Evolutionary conservation across 805 yeast genomes (phyloP).

Genomic region (Wickerhamomyces pijperi): DNA sequence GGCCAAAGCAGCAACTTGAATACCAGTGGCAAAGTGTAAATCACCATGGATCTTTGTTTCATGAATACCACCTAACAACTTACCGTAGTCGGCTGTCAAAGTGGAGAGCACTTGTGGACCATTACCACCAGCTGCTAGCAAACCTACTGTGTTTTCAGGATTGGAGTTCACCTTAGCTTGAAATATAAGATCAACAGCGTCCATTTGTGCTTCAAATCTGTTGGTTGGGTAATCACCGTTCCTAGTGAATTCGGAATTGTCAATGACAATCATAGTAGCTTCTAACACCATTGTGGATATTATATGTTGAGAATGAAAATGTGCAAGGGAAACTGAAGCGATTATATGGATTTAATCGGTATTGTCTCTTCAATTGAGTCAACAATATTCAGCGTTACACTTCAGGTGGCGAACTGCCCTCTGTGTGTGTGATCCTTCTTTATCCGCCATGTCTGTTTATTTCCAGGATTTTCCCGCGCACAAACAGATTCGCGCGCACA

Average conservation of each 20-base stretch:
- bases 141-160: slow-evolving; percentile 91
- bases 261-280: slow-evolving; percentile 91
- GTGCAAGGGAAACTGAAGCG: too few species aligned
- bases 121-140: slow-evolving; percentile 78
- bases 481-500: too few species aligned
- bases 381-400: too few species aligned
- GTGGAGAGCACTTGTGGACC: slow-evolving; percentile 85
- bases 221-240: slow-evolving; percentile 89
- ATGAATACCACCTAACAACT: slow-evolving; percentile 73
- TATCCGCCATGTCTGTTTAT: too few species aligned
- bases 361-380: too few species aligned
- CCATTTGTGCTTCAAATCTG: slow-evolving; percentile 85
- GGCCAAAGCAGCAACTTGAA: slow-evolving; percentile 89
- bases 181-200: slow-evolving; percentile 80
- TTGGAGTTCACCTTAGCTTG: slow-evolving; percentile 77
- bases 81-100: slow-evolving; percentile 78
- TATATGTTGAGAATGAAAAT: too few species aligned
- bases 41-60: slow-evolving; percentile 63
- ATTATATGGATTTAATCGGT: too few species aligned
- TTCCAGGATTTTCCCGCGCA: too few species aligned
- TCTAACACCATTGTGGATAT: slow-evolving; percentile 66
- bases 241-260: slow-evolving; percentile 91
- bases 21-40: slow-evolving; percentile 63
- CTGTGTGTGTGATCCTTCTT: too few species aligned
- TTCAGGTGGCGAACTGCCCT: too few species aligned